Conservation (phyloP, 306 rosid species). For the Adenanthera pavonina region DNA sequence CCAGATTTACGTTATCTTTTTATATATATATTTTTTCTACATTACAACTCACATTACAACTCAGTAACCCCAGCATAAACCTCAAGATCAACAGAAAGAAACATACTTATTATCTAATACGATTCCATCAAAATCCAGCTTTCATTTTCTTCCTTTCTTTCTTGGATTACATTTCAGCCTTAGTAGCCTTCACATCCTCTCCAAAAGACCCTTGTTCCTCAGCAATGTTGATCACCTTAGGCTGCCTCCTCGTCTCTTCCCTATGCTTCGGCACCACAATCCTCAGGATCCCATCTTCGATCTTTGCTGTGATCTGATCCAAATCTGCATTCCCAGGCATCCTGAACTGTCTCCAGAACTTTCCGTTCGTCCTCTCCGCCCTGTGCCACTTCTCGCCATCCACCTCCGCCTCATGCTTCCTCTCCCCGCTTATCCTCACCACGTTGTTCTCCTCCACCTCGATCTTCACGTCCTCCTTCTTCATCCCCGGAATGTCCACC, state of each 20-base stretch:
- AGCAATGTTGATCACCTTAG: slow-evolving; percentile 42
- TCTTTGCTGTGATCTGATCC: slow-evolving; percentile 45
- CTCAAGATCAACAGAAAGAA: background rate
- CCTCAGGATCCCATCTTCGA: slow-evolving; percentile 35
- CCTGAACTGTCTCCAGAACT: slow-evolving; percentile 58
- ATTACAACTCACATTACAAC: too few species aligned
- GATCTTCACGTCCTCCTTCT: slow-evolving; percentile 42
- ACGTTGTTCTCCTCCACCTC: slow-evolving; percentile 58
- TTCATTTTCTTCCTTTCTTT: background rate
- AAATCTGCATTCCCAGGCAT: slow-evolving; percentile 49
- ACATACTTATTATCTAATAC: too few species aligned
- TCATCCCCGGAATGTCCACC: slow-evolving; percentile 54
- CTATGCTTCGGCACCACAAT: slow-evolving; percentile 48
- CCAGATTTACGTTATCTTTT: background rate
- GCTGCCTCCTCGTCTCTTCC: slow-evolving; percentile 45
- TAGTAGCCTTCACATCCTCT: slow-evolving; percentile 43
- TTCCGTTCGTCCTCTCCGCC: slow-evolving; percentile 45
- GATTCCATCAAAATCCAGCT: background rate
- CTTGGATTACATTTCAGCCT: background rate
- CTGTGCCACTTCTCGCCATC: slow-evolving; percentile 55
- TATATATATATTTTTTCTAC: too few species aligned
- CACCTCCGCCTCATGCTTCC: slow-evolving; percentile 27
- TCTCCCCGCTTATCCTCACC: slow-evolving; percentile 53
- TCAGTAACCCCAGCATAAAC: background rate
- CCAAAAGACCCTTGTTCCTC: background rate